Conservation (phyloP, 2,329 filamentous ascomycete genomes). For the Fusarium sp. region DNA sequence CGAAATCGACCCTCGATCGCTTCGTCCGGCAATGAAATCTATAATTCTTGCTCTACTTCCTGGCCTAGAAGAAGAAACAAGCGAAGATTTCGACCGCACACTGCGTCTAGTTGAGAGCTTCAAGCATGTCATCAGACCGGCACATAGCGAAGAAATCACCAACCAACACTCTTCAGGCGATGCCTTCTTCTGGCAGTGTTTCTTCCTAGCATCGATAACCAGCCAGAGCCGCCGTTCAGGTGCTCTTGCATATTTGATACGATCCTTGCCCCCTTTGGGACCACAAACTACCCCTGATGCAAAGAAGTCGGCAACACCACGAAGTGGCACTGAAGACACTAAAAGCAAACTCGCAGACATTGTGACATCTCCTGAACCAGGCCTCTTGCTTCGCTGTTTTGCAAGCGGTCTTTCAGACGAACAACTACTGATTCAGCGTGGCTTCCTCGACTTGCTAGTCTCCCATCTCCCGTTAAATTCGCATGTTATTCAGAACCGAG, state of each 20-base stretch:
- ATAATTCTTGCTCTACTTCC: slow-evolving; percentile 91
- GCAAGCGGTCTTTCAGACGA: slow-evolving; percentile 89
- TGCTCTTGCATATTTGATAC: slow-evolving; percentile 86
- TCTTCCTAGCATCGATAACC: slow-evolving; percentile 94
- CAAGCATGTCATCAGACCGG: slow-evolving; percentile 75
- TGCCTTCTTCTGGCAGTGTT: slow-evolving; percentile 98
- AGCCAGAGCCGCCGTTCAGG: slow-evolving; percentile 88
- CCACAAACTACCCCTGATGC: slow-evolving; percentile 13
- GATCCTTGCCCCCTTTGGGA: slow-evolving; percentile 74
- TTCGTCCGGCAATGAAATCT: slow-evolving; percentile 91
- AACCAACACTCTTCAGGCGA: slow-evolving; percentile 74
- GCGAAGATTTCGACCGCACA: slow-evolving; percentile 95
- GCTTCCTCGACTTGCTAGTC: slow-evolving; percentile 93
- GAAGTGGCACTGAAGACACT: slow-evolving; percentile 51
- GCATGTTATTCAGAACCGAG: slow-evolving; percentile 80
- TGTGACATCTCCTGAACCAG: slow-evolving; percentile 91
- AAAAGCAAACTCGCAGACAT: slow-evolving; percentile 70
- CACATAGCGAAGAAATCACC: slow-evolving; percentile 65
- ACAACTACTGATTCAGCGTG: slow-evolving; percentile 91
- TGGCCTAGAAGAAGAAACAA: slow-evolving; percentile 94
- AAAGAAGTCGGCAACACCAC: slow-evolving; percentile 30
- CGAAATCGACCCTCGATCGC: slow-evolving; percentile 75
- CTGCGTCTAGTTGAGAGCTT: slow-evolving; percentile 83
- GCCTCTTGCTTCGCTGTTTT: slow-evolving; percentile 90
- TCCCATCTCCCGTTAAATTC: slow-evolving; percentile 91